Evolutionary conservation across 306 rosid species (phyloP).

Genomic region (Castanospermum australe): DNA sequence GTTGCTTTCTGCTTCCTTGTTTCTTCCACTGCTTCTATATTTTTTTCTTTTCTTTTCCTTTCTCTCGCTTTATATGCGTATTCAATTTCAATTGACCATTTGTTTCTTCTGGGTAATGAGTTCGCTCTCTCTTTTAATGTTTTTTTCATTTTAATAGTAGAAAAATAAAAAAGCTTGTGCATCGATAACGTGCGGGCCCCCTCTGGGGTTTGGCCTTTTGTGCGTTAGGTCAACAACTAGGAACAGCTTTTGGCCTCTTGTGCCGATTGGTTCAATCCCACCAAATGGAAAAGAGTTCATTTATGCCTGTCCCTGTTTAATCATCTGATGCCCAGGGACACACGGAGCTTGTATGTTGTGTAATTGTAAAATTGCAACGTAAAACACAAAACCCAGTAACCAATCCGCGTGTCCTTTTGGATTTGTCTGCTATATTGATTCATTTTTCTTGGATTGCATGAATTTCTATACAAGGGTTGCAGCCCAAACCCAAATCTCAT

Average conservation of each 20-base stretch:
- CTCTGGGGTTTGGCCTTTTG: conserved; percentile 47
- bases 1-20: conserved; percentile 26
- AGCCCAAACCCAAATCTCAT: neutral
- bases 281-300: conserved; percentile 25
- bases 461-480: neutral
- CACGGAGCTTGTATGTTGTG: neutral
- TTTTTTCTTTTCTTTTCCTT: neutral
- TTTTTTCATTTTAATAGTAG: neutral
- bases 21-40: neutral
- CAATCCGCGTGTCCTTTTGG: conserved; percentile 20
- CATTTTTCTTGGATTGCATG: neutral
- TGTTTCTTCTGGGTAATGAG: conserved; percentile 20
- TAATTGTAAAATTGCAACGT: no score
- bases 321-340: neutral
- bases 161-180: neutral
- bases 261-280: conserved; percentile 50
- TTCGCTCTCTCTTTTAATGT: neutral
- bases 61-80: neutral
- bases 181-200: conserved; percentile 55
- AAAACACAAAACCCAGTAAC: conserved; percentile 1
- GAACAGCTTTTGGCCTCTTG: conserved; percentile 60
- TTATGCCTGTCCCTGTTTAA: conserved; percentile 7
- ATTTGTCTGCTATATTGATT: neutral
- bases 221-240: conserved; percentile 78
- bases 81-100: conserved; percentile 31